Evolutionary conservation across 257 asterid species (phyloP).

Genomic region (Solanum tarijense): DNA sequence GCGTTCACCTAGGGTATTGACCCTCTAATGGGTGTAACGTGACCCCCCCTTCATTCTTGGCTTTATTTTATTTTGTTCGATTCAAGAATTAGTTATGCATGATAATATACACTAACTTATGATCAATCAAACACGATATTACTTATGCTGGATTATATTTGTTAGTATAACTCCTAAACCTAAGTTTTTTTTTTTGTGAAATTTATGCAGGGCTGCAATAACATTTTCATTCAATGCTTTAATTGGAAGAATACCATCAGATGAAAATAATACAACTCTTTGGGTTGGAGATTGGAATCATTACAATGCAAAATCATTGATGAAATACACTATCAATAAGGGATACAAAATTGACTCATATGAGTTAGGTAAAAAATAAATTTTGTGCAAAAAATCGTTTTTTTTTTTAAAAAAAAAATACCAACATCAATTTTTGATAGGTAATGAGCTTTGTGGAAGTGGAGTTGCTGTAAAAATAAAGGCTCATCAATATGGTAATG

Average conservation of each 20-base stretch:
- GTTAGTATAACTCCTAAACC: neutral
- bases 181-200: neutral
- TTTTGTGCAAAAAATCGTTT: neutral
- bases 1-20: neutral
- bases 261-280: constrained; percentile 9
- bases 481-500: constrained; percentile 65
- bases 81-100: neutral
- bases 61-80: too few species aligned
- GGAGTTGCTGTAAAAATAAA: constrained; percentile 48
- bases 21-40: too few species aligned
- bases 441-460: constrained; percentile 66
- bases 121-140: neutral
- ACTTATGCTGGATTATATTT: neutral
- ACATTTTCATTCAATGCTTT: constrained; percentile 79
- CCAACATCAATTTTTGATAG: constrained; percentile 12
- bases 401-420: neutral
- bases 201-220: constrained; percentile 33
- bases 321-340: constrained; percentile 42
- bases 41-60: neutral
- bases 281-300: constrained; percentile 60
- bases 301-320: constrained; percentile 46
- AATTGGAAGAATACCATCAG: constrained; percentile 30
- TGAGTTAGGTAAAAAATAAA: constrained; percentile 44
- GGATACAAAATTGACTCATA: constrained; percentile 78
- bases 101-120: neutral